A percentile compares a stretch with the other conserved stretches of the same genome.
Evolutionary conservation across 371 early-diverging fungal species (phyloP).

Genomic region (Mucor lusitanicus): DNA sequence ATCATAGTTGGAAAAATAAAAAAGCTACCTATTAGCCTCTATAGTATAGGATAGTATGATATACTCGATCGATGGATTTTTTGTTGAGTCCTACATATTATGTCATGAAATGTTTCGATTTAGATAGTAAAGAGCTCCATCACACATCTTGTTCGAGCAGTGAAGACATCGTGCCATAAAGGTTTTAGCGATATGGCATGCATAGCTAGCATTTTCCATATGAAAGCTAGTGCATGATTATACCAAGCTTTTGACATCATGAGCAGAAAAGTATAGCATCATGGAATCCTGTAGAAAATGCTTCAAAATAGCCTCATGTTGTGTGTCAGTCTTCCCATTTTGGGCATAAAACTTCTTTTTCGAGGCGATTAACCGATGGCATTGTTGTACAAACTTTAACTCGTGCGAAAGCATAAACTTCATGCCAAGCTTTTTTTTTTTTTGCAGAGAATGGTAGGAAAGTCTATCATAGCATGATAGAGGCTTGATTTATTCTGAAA

Average conservation of each 20-base stretch:
- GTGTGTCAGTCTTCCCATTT: neutral
- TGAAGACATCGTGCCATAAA: neutral
- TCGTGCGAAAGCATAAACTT: neutral
- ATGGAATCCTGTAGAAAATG: neutral
- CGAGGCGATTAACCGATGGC: neutral
- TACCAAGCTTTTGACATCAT: neutral
- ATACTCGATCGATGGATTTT: too few relatives aligned
- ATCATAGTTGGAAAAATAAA: too few relatives aligned
- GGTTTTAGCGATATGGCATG: neutral
- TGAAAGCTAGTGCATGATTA: neutral
- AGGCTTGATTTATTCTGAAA: neutral
- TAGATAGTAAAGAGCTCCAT: neutral
- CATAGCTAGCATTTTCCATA: neutral
- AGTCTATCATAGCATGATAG: neutral
- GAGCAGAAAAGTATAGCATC: neutral
- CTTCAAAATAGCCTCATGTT: neutral
- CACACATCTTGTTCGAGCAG: neutral
- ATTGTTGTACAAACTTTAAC: neutral
- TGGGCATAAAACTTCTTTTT: neutral
- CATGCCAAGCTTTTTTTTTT: constrained; percentile 1
- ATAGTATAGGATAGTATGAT: too few relatives aligned
- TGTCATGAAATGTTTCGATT: neutral
- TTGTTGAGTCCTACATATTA: neutral
- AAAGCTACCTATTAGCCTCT: too few relatives aligned
- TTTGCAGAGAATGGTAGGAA: neutral